Base-by-base conservation (phyloP, 1,284 basidiomycete genomes). In the Cutaneotrichosporon cutaneum region DNA sequence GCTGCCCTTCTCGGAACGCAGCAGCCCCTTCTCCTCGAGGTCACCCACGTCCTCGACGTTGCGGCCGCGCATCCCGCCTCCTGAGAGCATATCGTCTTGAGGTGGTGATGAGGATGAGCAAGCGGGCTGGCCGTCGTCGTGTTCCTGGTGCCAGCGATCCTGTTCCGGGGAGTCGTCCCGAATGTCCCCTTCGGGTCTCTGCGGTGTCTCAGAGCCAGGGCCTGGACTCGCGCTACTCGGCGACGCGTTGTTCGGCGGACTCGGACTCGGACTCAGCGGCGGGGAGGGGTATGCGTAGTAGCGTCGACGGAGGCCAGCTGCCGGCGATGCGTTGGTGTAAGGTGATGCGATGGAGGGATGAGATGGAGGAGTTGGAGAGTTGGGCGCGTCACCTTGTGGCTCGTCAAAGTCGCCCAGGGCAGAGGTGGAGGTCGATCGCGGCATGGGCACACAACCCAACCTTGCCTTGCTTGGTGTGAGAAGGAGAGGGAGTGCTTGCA, bases 11-110 rank as follows among this genome's bases (percentile, higher is more conserved):
- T 27, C 57, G 11, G 39, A 56, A 5, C 48, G 67, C 54, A 74
- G 68, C 36, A 77, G 61, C 4, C 77, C 77, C 65, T 78, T 70
- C 54, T 79, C 77, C 52, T 76, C 73, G 30, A 76, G 55, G 27
- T 74, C 72, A 24, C 58, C 64, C 0, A 75, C 18, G 65, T 77
- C 74, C 62, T 77, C 75, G 7, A 77, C 59, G 45, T 75, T 73
- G 47, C 75, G 57, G 14, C 68, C 71, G 50, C 74, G 61, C 52
- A 73, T 54, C 3, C 57, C 52, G 13, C 50, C 35, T 26, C 56
- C 35, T 22, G 52, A 55, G 30, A 66, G 64, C 64, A 66, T 66
- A 26, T 27, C 48, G 30, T 30, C 30, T n/a, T n/a, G n/a, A n/a
- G n/a, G 30, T 30, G 5, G 30, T 53, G 56, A 21, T 24, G 52